These are phyloP conservation scores for Kodamaea ohmeri DNA, from an alignment of 1,139 yeast genomes.

Conservation along the genomic window DNA sequence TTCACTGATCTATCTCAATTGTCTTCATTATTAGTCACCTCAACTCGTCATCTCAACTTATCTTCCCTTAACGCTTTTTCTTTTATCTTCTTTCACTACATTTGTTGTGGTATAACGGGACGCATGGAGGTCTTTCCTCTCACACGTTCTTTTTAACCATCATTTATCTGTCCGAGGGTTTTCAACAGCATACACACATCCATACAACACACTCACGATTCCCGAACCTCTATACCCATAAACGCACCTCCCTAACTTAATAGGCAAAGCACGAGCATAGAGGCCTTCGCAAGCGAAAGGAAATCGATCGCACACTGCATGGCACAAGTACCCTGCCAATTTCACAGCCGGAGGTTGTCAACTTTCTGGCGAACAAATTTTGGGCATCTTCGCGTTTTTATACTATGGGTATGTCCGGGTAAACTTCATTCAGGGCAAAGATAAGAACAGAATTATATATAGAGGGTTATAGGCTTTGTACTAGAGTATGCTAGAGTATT, in stretches of 20 bases:
- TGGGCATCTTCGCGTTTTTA: slow-evolving; percentile 9
- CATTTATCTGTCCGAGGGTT: slow-evolving; percentile 44
- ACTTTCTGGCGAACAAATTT: slow-evolving; percentile 32
- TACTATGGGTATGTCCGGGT: slow-evolving; percentile 15
- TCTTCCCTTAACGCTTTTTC: neutral
- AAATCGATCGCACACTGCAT: slow-evolving; percentile 27
- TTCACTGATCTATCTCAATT: neutral
- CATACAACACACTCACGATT: slow-evolving; percentile 18
- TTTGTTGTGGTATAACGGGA: slow-evolving; percentile 63
- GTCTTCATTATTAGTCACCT: neutral
- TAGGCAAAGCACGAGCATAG: slow-evolving; percentile 39
- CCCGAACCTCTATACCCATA: slow-evolving; percentile 12
- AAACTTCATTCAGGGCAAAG: too few species aligned
- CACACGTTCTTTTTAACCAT: slow-evolving; percentile 51
- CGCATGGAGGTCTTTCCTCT: slow-evolving; percentile 40
- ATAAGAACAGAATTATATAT: too few species aligned
- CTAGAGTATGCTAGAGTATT: too few species aligned
- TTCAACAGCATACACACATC: slow-evolving; percentile 39
- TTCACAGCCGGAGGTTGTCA: slow-evolving; percentile 35
- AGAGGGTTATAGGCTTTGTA: too few species aligned
- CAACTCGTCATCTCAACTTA: neutral
- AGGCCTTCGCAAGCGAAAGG: slow-evolving; percentile 20
- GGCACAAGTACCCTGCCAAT: slow-evolving; percentile 30
- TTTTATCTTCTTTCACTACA: neutral
- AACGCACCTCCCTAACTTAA: slow-evolving; percentile 46